Evolutionary conservation across 1,139 yeast species (phyloP).

Genomic region (Suhomyces guaymorum): DNA sequence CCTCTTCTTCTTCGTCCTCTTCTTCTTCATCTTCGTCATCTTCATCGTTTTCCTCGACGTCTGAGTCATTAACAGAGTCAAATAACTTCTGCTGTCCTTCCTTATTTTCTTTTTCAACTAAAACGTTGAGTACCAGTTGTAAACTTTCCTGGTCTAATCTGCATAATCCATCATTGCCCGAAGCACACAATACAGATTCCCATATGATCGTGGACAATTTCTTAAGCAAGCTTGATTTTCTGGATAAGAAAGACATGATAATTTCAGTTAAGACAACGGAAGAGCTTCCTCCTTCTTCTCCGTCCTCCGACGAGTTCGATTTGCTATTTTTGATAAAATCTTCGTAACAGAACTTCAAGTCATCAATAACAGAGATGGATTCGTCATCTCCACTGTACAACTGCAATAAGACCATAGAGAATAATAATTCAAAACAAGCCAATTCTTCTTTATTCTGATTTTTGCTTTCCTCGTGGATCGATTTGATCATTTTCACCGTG

Average conservation of each 20-base stretch:
- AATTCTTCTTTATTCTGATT: constrained; percentile 24
- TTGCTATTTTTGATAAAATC: constrained; percentile 29
- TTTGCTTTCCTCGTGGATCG: constrained; percentile 37
- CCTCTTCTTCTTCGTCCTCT: constrained; percentile 36
- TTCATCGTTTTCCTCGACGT: constrained; percentile 30
- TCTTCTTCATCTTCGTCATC: constrained; percentile 32
- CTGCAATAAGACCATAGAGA: constrained; percentile 78
- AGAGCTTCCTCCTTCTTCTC: constrained; percentile 34
- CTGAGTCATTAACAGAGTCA: constrained; percentile 59
- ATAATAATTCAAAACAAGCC: constrained; percentile 63
- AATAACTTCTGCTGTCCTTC: constrained; percentile 80
- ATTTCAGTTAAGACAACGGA: constrained; percentile 76
- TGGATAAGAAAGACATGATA: constrained; percentile 70
- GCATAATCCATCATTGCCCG: constrained; percentile 27
- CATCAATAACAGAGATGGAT: constrained; percentile 73
- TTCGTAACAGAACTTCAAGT: constrained; percentile 58
- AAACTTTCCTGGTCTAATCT: constrained; percentile 24
- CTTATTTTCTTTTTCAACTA: constrained; percentile 73
- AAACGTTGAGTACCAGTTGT: constrained; percentile 35
- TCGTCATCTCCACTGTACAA: constrained; percentile 80
- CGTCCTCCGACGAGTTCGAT: constrained; percentile 6
- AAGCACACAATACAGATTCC: constrained; percentile 54
- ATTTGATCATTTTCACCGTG: constrained; percentile 50
- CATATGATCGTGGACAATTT: constrained; percentile 74
- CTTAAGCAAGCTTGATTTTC: constrained; percentile 69